These are phyloP conservation scores for Pterocarpus macrocarpus DNA, from an alignment of 306 rosid species.

Conservation along the genomic window DNA sequence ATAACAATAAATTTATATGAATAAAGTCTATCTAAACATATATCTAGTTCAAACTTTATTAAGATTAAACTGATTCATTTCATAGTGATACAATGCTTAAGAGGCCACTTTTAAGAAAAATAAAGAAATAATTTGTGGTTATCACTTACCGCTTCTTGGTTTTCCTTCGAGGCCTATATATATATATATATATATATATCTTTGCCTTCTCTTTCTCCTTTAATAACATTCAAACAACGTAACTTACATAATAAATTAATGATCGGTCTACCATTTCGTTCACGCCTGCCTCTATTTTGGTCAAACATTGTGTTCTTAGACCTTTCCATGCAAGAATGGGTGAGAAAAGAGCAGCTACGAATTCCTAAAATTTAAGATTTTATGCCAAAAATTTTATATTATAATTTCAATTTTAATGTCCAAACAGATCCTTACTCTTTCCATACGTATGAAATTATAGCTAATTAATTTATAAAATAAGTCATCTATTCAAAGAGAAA, in stretches of 20 bases:
- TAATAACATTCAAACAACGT: background rate
- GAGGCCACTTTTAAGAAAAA: background rate
- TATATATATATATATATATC: too few relatives aligned
- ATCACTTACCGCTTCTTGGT: background rate
- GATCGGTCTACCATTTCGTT: background rate
- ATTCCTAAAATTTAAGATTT: background rate
- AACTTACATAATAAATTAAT: background rate
- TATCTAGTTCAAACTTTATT: background rate
- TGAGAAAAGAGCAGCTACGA: slow-evolving; percentile 20
- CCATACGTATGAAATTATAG: background rate
- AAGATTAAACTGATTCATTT: background rate
- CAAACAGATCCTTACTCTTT: too few relatives aligned
- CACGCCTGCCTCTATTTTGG: background rate
- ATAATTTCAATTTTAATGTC: too few relatives aligned
- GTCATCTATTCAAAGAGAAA: background rate
- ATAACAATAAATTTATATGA: too few relatives aligned
- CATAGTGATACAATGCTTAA: background rate
- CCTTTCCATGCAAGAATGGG: slow-evolving; percentile 10
- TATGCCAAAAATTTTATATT: too few relatives aligned
- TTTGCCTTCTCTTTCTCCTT: background rate
- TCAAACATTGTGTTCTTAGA: slow-evolving; percentile 1
- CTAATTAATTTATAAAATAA: background rate
- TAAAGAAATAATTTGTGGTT: background rate
- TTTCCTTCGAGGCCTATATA: background rate
- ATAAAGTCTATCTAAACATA: too few relatives aligned